Evolutionary conservation across 306 rosid species (phyloP), one percentile per base, ranked within the genome.

Genomic region (Vigna hirtella): DNA sequence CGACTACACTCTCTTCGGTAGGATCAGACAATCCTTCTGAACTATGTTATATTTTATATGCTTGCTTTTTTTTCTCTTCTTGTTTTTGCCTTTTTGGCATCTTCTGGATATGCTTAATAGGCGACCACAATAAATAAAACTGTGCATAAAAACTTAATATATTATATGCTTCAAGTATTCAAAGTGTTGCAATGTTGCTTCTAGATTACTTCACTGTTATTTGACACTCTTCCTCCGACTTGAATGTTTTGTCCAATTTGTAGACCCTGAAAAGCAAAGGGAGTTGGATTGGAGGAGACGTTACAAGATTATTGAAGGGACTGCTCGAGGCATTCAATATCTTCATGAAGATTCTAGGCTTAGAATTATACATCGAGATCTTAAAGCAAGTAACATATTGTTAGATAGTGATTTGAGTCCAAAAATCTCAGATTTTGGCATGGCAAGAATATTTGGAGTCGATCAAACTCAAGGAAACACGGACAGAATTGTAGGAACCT

Each of bases 381-480:
- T 91, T 2, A 89, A 91, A 81, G 86, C 88, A 17, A 81, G 88
- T 32, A 89, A 89, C 18, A 22, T 89, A 47, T 77, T 91, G 7
- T 57, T 89, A 24, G 93, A 87, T 13, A 32, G 18, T 2, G 66
- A 86, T 3, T 67, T 89, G 89, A 81, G 84, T 51, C 78, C 93
- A 1, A 91, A 87, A 51, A 89, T 87, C 7, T 83, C 87, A 40
- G 89, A 91, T 64, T 89, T 91, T 83, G 90, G 91, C 6, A 79
- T 79, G 85, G 90, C 90, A 22, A 86, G 72, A 62, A 81, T 86
- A 12, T 71, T 87, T 30, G 72, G 4, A 4, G 77, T 61, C 0
- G 87, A 86, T 18, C 86, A 86, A 70, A 79, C 80, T 40, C 85
- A 79, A 73, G 88, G 82, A 30, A 77, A 61, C 18, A 87, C 88